These are phyloP conservation scores for Suillus discolor DNA, from an alignment of 768 basidiomycete species.

Conservation along the genomic window DNA sequence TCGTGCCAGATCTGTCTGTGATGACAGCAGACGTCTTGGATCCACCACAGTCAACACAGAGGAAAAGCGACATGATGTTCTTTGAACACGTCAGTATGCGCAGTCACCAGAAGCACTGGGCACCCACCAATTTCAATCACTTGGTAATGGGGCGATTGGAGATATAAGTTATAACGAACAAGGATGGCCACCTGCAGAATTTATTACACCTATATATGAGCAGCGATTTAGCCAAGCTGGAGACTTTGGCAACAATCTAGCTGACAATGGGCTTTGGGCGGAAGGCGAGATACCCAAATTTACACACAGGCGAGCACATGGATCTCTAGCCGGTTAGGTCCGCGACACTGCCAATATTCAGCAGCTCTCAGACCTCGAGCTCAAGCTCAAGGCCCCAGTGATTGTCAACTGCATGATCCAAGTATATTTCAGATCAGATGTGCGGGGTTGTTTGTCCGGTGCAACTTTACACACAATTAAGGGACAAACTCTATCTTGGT, in stretches of 20 bases:
- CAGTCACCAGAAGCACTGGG: not conserved
- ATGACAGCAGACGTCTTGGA: slow-evolving; percentile 85
- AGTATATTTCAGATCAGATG: no score
- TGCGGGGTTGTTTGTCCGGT: not conserved
- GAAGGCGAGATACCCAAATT: not conserved
- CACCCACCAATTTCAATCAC: not conserved
- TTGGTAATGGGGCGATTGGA: not conserved
- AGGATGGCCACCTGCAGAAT: not conserved
- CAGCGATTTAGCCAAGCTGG: not conserved
- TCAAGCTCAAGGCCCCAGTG: no score
- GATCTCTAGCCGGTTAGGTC: not conserved
- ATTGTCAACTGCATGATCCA: no score
- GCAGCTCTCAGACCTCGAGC: no score
- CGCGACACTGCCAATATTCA: not conserved
- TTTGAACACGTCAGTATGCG: not conserved
- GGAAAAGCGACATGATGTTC: slow-evolving; percentile 57
- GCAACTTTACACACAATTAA: not conserved
- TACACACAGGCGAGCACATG: not conserved
- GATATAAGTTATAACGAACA: not conserved
- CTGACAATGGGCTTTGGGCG: not conserved
- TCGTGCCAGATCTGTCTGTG: slow-evolving; percentile 53
- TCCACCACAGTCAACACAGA: slow-evolving; percentile 88
- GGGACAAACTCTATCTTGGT: not conserved
- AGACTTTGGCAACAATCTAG: not conserved
- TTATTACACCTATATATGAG: not conserved